Evolutionary conservation across 1,284 basidiomycete genomes (phyloP).

Genomic region (Filobasidium uniguttulatum): DNA sequence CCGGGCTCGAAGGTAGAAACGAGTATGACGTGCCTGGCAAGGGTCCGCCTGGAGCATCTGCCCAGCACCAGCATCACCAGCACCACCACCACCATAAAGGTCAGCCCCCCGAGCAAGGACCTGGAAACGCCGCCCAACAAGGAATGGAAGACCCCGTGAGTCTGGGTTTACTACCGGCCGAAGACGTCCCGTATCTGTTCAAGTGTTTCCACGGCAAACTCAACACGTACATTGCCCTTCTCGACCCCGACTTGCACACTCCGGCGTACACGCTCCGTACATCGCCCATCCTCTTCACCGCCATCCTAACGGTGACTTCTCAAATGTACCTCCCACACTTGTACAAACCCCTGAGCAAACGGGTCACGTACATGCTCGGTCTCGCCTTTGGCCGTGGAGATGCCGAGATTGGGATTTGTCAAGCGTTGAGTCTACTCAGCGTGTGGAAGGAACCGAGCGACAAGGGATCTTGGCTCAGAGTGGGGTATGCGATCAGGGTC

Average conservation of each 20-base stretch:
- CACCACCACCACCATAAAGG: not conserved
- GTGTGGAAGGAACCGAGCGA: slow-evolving; percentile 38
- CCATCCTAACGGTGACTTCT: slow-evolving; percentile 34
- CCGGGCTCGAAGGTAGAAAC: too few relatives aligned
- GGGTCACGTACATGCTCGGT: slow-evolving; percentile 32
- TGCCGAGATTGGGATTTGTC: slow-evolving; percentile 33
- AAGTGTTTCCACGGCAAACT: slow-evolving; percentile 22
- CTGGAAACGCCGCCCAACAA: too few relatives aligned
- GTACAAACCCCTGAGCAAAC: slow-evolving; percentile 27
- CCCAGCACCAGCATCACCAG: too few relatives aligned
- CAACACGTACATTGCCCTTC: slow-evolving; percentile 26
- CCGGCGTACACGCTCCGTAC: slow-evolving; percentile 26
- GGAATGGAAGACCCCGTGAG: slow-evolving; percentile 23
- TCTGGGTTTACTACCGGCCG: slow-evolving; percentile 21
- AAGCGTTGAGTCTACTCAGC: slow-evolving; percentile 34
- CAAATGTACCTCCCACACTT: slow-evolving; percentile 33
- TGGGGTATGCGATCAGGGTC: slow-evolving; percentile 17
- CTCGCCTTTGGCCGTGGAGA: slow-evolving; percentile 34
- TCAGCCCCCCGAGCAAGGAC: too few relatives aligned
- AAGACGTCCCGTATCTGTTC: slow-evolving; percentile 25
- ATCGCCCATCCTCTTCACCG: slow-evolving; percentile 36
- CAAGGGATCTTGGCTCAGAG: slow-evolving; percentile 27
- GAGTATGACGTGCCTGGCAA: too few relatives aligned
- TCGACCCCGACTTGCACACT: slow-evolving; percentile 34
- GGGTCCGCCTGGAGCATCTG: too few relatives aligned